Conservation (phyloP, 306 rosid species). For the Hippophae tibetana region DNA sequence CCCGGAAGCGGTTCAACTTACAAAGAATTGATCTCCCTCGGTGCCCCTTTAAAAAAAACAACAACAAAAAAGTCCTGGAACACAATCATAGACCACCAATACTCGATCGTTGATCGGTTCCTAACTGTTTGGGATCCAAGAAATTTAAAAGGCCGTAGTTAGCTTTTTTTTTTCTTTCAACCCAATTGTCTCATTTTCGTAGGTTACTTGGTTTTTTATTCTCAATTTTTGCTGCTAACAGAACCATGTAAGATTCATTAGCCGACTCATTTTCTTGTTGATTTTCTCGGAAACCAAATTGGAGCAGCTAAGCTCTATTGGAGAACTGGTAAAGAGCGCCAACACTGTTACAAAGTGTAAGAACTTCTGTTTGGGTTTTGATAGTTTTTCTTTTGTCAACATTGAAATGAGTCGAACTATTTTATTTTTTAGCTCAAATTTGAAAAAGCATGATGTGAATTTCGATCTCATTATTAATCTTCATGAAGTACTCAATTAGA, state of each 20-base stretch:
- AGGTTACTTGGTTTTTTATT: conserved; percentile 4
- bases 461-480: conserved; percentile 7
- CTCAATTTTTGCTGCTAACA: not conserved
- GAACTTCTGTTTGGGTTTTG: not conserved
- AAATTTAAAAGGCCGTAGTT: conserved; percentile 1
- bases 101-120: conserved; percentile 8
- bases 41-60: conserved; percentile 1
- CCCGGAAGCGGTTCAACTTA: conserved; percentile 1
- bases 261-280: not conserved
- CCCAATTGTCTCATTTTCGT: not conserved
- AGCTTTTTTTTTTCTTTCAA: not conserved
- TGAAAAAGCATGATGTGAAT: not conserved
- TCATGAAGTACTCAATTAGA: not conserved
- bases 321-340: not conserved
- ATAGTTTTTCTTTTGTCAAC: not conserved
- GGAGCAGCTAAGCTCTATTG: not conserved
- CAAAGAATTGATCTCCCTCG: conserved; percentile 8
- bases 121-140: conserved; percentile 17
- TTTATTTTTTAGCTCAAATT: not conserved
- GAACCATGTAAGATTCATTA: conserved; percentile 1
- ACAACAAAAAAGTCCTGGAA: not conserved
- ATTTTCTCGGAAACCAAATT: conserved; percentile 9
- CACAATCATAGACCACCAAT: conserved; percentile 1
- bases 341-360: conserved; percentile 8
- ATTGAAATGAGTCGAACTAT: conserved; percentile 1